phyloP scores from a whole-genome alignment of 768 basidiomycete genomes.

The Kwoniella sp. region DNA sequence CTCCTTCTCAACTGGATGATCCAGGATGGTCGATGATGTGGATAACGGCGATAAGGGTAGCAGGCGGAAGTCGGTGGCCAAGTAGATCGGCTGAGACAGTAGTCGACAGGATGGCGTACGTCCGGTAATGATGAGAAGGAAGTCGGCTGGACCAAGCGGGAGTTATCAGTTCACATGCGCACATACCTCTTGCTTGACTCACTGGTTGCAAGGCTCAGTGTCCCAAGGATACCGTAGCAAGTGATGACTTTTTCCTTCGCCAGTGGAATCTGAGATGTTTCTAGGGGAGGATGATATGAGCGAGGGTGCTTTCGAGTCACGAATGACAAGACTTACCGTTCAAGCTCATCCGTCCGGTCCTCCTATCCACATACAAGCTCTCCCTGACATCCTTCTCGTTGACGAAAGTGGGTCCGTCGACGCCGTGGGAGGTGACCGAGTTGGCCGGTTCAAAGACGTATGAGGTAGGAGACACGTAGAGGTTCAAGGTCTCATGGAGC shows the following conservation, averaged over 20 bases:
- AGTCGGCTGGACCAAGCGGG: slow-evolving; percentile 68
- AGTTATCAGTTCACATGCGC: not conserved
- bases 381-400: slow-evolving; percentile 46
- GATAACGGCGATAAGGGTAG: slow-evolving; percentile 75
- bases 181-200: slow-evolving; percentile 12
- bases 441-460: slow-evolving; percentile 43
- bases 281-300: not conserved
- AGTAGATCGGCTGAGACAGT: slow-evolving; percentile 80
- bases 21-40: slow-evolving; percentile 60
- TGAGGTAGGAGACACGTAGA: slow-evolving; percentile 43
- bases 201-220: slow-evolving; percentile 53
- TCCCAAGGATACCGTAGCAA: slow-evolving; percentile 55
- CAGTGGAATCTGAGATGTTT: slow-evolving; percentile 33
- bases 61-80: slow-evolving; percentile 83
- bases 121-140: slow-evolving; percentile 80
- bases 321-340: slow-evolving; percentile 45
- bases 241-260: slow-evolving; percentile 50
- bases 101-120: slow-evolving; percentile 72
- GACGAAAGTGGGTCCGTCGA: slow-evolving; percentile 19
- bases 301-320: not conserved
- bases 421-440: slow-evolving; percentile 14
- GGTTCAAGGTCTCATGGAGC: slow-evolving; percentile 49
- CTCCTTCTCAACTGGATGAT: slow-evolving; percentile 82
- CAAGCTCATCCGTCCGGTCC: slow-evolving; percentile 49
- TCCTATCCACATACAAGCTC: slow-evolving; percentile 50